Evolutionary conservation across 495 filamentous ascomycete species (phyloP).

Genomic region (Neurospora sp.): DNA sequence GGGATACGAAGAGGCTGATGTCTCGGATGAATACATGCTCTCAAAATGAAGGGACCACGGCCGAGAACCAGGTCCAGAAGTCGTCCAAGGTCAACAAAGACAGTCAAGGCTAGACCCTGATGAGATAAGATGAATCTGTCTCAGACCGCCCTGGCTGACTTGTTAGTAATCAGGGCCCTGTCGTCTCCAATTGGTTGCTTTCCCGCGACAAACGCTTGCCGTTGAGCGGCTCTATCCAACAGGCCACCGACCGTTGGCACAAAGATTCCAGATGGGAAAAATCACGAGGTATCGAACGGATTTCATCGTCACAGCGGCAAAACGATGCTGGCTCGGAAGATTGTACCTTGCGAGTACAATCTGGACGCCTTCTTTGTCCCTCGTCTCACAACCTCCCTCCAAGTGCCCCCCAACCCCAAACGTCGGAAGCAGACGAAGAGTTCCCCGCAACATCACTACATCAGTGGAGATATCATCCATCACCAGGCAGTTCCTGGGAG

Average conservation of each 20-base stretch:
- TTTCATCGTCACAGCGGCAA: neutral
- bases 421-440: neutral
- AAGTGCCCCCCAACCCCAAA: neutral
- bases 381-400: neutral
- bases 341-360: neutral
- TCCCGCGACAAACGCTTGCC: neutral
- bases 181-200: neutral
- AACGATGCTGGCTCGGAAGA: neutral
- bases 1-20: neutral
- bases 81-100: neutral
- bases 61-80: neutral
- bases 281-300: neutral
- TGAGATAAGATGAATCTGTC: neutral
- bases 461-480: neutral
- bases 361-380: neutral
- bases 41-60: neutral
- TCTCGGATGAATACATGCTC: neutral
- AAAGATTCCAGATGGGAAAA: neutral
- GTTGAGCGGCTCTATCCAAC: no score
- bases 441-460: neutral
- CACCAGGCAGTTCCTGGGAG: neutral
- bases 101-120: neutral
- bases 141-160: neutral
- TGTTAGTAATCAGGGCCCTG: neutral
- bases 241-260: neutral